Base-by-base conservation (phyloP, 768 basidiomycete genomes). In the Termitomyces sp. region DNA sequence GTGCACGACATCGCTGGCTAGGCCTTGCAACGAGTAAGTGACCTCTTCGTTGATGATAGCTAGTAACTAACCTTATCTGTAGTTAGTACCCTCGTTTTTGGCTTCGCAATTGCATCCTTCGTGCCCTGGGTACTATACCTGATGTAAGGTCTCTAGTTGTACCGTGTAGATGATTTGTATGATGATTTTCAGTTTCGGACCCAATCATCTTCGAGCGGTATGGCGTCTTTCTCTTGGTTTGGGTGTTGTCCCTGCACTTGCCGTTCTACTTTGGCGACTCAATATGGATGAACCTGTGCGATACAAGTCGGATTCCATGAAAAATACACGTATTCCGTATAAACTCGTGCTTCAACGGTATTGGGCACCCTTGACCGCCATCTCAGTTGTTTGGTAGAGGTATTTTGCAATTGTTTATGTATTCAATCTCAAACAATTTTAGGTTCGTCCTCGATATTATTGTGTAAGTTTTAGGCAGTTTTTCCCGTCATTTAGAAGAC, bases 151-250 rank as follows among this genome's bases (percentile, higher is more conserved):
- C n/a, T 23, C 12, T 0, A 31, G 3, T 5, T 25, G 29, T 12
- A 20, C 11, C 20, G 10, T 7, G 13, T 18, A 15, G 25, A n/a
- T 16, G 18, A 39, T 9, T 6, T 40, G 9, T 18, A 16, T 16
- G 7, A 31, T 13, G 90, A 86, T 62, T 91, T 87, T 57, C 27
- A 90, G 87, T 61, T 93, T 88, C 56, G 89, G 91, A 15, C 63
- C 78, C 39, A 70, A 89, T 57, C 92, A 94, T 66, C 83, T 94
- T 41, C 80, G 86, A 23, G 88, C 86, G 3, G 88, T 91, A 4
- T 95, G 92, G 92, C 85, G 93, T 45, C 60, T 90, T 32, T 89
- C 92, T 23, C 80, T 95, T 13, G 93, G 89, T 25, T 78, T 95
- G 15, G 93, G 93, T 32, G 70, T 86, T 35, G 64, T 95, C 47